phyloP scores from a whole-genome alignment of 2,329 filamentous ascomycete genomes.

The Fusarium tupiense region DNA sequence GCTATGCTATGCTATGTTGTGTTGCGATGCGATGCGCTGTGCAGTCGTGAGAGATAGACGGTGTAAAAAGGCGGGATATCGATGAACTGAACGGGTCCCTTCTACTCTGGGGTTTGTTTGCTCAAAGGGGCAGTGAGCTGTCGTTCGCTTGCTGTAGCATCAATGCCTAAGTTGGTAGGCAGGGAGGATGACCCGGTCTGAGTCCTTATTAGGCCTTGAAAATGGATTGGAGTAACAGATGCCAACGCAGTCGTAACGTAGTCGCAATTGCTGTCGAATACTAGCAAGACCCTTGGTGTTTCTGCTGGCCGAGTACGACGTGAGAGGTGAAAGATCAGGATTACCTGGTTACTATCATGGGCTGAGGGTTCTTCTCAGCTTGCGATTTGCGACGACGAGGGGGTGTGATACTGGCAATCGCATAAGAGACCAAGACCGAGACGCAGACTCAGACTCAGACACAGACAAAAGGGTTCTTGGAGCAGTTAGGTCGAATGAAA shows the following conservation, averaged over 20 bases:
- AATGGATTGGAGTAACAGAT: constrained; percentile 15
- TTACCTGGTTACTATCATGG: constrained; percentile 6
- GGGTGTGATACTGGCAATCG: constrained; percentile 24
- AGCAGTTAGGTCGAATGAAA: constrained; percentile 18
- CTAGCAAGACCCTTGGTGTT: constrained; percentile 9
- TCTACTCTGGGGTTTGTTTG: constrained; percentile 25
- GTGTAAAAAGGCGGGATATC: constrained; percentile 25
- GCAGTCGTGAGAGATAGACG: constrained; percentile 18
- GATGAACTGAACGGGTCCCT: constrained; percentile 23
- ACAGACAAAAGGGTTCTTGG: constrained; percentile 17
- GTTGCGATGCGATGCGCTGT: neutral
- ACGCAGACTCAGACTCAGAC: constrained; percentile 2
- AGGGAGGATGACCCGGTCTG: constrained; percentile 10
- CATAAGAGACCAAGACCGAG: constrained; percentile 1
- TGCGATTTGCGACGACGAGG: constrained; percentile 27
- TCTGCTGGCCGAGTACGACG: constrained; percentile 7
- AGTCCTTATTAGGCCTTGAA: constrained; percentile 6
- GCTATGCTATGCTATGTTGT: constrained; percentile 16
- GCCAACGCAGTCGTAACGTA: constrained; percentile 15
- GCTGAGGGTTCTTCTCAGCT: constrained; percentile 3
- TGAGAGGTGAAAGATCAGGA: constrained; percentile 11
- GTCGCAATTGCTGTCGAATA: constrained; percentile 8
- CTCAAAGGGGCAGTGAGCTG: constrained; percentile 33
- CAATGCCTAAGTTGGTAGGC: constrained; percentile 19
- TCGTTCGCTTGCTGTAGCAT: constrained; percentile 14